Percentiles rank a stretch among this genome's conserved stretches.
phyloP scores from a whole-genome alignment of 768 basidiomycete species.

The Mycena olivaceomarginata region DNA sequence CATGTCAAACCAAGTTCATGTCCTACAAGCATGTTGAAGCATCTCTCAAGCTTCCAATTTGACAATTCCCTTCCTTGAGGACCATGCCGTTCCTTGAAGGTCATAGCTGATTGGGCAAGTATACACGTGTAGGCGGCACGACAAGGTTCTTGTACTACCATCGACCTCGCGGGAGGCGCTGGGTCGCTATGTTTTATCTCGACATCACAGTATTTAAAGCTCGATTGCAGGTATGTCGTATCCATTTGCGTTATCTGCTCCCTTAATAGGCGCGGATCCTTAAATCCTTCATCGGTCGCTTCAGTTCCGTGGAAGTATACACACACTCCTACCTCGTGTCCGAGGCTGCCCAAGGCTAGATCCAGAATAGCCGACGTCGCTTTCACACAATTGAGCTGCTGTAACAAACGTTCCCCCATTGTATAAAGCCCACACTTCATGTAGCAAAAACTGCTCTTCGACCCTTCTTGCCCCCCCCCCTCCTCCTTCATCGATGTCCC shows the following conservation, averaged over 20 bases:
- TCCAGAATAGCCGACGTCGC: constrained; percentile 16
- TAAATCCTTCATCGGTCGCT: neutral
- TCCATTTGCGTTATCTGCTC: neutral
- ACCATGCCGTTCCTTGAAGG: neutral
- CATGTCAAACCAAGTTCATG: neutral
- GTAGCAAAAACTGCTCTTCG: neutral
- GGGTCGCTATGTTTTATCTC: neutral
- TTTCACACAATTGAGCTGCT: constrained; percentile 4
- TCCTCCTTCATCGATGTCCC: constrained; percentile 12
- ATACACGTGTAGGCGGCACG: constrained; percentile 29
- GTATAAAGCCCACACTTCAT: constrained; percentile 17
- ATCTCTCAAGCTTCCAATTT: too few species aligned
- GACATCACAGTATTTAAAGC: neutral
- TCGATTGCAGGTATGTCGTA: neutral
- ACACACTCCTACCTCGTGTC: constrained; percentile 22
- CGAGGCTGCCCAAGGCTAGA: neutral
- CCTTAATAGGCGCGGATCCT: neutral
- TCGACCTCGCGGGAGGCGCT: neutral
- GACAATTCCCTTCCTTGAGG: too few species aligned
- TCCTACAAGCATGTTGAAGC: too few species aligned
- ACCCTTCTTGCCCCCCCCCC: too few species aligned
- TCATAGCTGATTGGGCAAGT: neutral
- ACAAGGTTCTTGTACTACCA: neutral
- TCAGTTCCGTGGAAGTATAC: neutral
- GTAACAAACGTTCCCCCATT: constrained; percentile 32